A percentile compares a stretch with the other conserved stretches of the same genome.
Conservation (phyloP, 306 rosid species). For the Gillenia trifoliata region DNA sequence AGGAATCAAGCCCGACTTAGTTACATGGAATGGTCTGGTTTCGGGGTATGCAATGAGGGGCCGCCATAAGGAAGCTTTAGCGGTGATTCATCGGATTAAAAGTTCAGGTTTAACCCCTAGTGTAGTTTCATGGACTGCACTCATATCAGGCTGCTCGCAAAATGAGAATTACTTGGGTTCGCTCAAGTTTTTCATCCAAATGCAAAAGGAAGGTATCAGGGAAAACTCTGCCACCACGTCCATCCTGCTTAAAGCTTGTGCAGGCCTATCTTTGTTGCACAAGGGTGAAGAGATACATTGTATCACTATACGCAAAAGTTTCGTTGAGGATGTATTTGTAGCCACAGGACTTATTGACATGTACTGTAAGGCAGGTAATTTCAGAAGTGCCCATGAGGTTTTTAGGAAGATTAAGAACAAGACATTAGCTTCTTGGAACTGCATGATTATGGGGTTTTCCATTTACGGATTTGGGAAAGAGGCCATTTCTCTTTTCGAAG, state of each 20-base stretch:
- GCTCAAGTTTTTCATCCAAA: slow-evolving; percentile 43
- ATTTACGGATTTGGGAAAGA: slow-evolving; percentile 51
- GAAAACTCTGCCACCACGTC: slow-evolving; percentile 52
- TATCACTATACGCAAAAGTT: slow-evolving; percentile 33
- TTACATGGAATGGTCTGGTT: slow-evolving; percentile 66
- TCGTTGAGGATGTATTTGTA: slow-evolving; percentile 39
- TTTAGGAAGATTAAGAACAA: slow-evolving; percentile 48
- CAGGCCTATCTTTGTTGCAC: slow-evolving; percentile 49
- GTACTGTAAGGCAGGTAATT: slow-evolving; percentile 61
- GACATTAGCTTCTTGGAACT: slow-evolving; percentile 69
- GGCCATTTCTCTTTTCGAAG: slow-evolving; percentile 41
- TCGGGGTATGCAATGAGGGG: slow-evolving; percentile 60
- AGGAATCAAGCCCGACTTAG: slow-evolving; percentile 56
- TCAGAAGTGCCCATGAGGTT: slow-evolving; percentile 37
- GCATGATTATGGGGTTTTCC: slow-evolving; percentile 74
- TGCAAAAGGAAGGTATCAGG: slow-evolving; percentile 54
- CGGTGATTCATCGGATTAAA: slow-evolving; percentile 40
- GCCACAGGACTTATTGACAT: slow-evolving; percentile 51
- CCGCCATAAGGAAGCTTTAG: slow-evolving; percentile 44
- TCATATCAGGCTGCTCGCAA: slow-evolving; percentile 61
- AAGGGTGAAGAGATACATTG: slow-evolving; percentile 67
- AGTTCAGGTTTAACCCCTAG: slow-evolving; percentile 49
- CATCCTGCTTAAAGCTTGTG: slow-evolving; percentile 53
- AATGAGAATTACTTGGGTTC: slow-evolving; percentile 43
- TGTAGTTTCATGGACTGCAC: slow-evolving; percentile 72